Evolutionary conservation across 2,329 filamentous ascomycete genomes (phyloP), one percentile per base, ranked within the genome.

Genomic region (Juglanconis sp.): DNA sequence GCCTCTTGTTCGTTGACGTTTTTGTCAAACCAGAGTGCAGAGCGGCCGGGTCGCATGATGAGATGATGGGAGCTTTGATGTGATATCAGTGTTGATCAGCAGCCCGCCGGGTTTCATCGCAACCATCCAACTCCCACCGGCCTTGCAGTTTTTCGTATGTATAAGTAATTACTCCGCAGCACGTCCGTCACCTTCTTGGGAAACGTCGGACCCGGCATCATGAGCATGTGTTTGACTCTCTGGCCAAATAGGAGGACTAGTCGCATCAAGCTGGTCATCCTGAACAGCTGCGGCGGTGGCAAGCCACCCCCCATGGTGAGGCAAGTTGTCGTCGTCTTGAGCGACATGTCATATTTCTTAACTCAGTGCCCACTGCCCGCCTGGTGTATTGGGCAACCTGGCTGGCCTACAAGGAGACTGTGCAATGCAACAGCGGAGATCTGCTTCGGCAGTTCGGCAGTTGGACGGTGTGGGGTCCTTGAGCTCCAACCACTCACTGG

Each of bases 361-460:
- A 7, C 46, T 31, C 46, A 31, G 46, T 31, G 24, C 34, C 49
- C 31, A 24, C 44, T 24, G n/a, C 17, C 8, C n/a, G 34, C 10
- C 8, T 31, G 15, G 36, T 32, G 44, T 34, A 35, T 49, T 24
- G 17, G 34, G 44, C 46, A 31, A 15, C 6, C 40, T 40, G 31
- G 24, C 32, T 17, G 34, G 36, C 48, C 24, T 13, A 36, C 10
- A 17, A 51, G 44, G 46, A 48, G 51, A 49, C 30, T 9, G 52
- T 59, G 51, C 38, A 50, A 55, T 59, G 57, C 53, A 60, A 56
- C 52, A 15, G 46, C 42, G 47, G 52, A 56, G 52, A 56, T 46
- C 46, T 52, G 53, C 38, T 56, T 61, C 61, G 58, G 61, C 55
- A 61, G 54, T 63, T 63, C 24, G 24, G 24, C 24, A 24, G 61